Evolutionary conservation across 495 filamentous ascomycete genomes (phyloP), one percentile per base, ranked within the genome.

Genomic region (Staphylotrichum longicolle): DNA sequence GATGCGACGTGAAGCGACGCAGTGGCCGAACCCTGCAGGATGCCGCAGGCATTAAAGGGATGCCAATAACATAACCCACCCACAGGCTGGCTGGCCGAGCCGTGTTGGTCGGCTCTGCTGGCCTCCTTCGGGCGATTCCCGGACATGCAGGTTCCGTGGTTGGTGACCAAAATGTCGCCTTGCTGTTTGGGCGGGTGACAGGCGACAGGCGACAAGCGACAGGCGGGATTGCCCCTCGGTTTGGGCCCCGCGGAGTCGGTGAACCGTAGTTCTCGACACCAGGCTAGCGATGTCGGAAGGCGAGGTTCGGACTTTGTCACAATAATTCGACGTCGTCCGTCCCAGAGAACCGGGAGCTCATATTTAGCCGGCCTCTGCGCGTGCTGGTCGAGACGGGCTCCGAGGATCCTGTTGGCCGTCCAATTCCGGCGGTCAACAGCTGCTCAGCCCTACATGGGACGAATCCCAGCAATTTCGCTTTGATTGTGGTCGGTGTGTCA

Each of bases 391-490:
- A 9, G 20, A 47, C 6, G 14, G 30, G 10, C 54, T 34, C 42
- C n/a, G 44, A 27, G 32, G 8, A 2, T 40, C 11, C 44, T 20
- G 42, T 57, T 48, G 55, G 56, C 14, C 20, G 45, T 58, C 33
- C 15, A 42, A 11, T 49, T 52, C 20, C 40, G 41, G 41, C 49
- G 58, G 58, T 60, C 58, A 60, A 47, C 35, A n/a, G 5, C 9
- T 30, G 50, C 50, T 60, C 58, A 60, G 58, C 58, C 50, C 58
- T 60, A 60, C 50, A 53, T 48, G 58, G 49, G 48, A 14, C 20
- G 39, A 46, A 53, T 32, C 20, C 14, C 34, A 49, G 42, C 54
- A 52, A 41, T 42, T 2, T 9, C 5, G 39, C 14, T 15, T 12
- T 15, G 55, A 27, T 27, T 27, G 20, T 27, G 20, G 20, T 39